Evolutionary conservation across 495 filamentous ascomycete species (phyloP), one percentile per base, ranked within the genome.

Genomic region (Ramalina intermedia): DNA sequence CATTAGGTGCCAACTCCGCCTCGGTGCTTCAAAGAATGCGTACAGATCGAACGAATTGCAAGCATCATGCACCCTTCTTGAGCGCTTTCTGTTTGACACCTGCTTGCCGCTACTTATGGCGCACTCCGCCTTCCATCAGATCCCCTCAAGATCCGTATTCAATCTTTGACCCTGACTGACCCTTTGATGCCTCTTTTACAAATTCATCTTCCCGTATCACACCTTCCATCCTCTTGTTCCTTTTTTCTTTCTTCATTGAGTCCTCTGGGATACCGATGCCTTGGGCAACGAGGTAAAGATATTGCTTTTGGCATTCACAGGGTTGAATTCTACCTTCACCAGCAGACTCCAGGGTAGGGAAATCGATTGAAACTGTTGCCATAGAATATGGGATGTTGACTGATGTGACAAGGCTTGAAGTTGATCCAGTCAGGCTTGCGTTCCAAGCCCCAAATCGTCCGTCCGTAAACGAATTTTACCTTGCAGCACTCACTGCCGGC

Each of bases 241-340:
- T 90, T 89, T 69, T 94, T 84, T 63, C 74, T 88, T 4, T 73
- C 81, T 51, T 74, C 86, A 55, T 68, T 81, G 41, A 79, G 84
- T 51, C 84, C 86, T 0, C 68, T 93, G 17, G 84, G 83, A 18
- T 79, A 91, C 48, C 73, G 73, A 43, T 93, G 77, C 61, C 72
- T 88, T 49, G 68, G 66, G 46, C 64, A 71, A 61, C 66, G 68
- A 40, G 66, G 67, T 11, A 67, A 71, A 47, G 58, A 64, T 26
- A 74, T 80, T 56, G 77, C 74, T 16, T 73, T 81, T 55, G 78
- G 78, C 16, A 69, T 69, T 18, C 64, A 71, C 26, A 71, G 70
- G 20, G 71, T 74, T 18, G 75, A 78, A 52, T 78, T 79, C 55
- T 79, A 73, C 66, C 64, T 79, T 45, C 71, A 67, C 12, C 75